Percentiles rank a stretch among this genome's conserved stretches.
Conservation (phyloP, 2,329 filamentous ascomycete species). For the Fusarium marasasianum region DNA sequence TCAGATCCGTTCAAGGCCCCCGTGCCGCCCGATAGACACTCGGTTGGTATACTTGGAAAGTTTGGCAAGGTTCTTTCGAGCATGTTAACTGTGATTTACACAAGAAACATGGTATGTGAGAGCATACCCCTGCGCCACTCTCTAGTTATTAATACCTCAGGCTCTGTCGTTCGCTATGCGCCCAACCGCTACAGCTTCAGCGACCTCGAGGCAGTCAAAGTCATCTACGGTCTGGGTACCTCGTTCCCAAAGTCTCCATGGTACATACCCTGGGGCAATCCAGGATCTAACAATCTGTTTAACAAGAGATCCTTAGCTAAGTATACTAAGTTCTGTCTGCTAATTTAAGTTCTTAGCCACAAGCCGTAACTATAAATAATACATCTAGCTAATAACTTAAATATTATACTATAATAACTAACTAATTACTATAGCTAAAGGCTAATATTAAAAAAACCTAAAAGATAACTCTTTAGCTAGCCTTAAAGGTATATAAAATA, state of each 20-base stretch:
- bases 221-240: slow-evolving; percentile 42
- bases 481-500: too few relatives aligned
- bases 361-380: too few relatives aligned
- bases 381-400: too few relatives aligned
- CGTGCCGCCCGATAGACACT: not conserved
- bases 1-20: not conserved
- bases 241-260: slow-evolving; percentile 8
- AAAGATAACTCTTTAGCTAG: too few relatives aligned
- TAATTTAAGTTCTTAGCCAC: too few relatives aligned
- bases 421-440: too few relatives aligned
- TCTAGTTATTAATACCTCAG: not conserved
- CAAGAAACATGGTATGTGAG: not conserved
- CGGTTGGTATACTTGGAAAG: not conserved
- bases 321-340: too few relatives aligned
- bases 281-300: not conserved
- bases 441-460: too few relatives aligned
- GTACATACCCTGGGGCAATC: not conserved
- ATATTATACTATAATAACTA: too few relatives aligned
- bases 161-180: slow-evolving; percentile 55
- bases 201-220: slow-evolving; percentile 51
- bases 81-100: not conserved
- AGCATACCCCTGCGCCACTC: not conserved
- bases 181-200: slow-evolving; percentile 59
- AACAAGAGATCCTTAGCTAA: slow-evolving; percentile 18
- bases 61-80: not conserved